These are phyloP conservation scores for Aphelidium insulamus DNA, from an alignment of 371 early-diverging fungal species.

Conservation along the genomic window DNA sequence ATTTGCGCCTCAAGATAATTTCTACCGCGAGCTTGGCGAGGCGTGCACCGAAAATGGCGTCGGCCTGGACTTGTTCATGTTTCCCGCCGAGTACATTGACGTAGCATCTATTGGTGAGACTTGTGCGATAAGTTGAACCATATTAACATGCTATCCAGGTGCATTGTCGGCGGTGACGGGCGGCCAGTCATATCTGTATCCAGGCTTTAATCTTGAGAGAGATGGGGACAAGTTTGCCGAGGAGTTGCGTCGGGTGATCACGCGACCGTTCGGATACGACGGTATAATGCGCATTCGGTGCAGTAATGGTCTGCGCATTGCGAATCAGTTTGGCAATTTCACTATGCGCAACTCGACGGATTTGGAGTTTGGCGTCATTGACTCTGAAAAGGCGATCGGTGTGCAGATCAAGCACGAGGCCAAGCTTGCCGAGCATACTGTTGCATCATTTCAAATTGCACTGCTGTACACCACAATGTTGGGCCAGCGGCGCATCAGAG, in stretches of 20 bases:
- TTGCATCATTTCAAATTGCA: slow-evolving; percentile 68
- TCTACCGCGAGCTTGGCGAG: slow-evolving; percentile 57
- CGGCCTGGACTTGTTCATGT: slow-evolving; percentile 64
- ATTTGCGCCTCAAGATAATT: slow-evolving; percentile 59
- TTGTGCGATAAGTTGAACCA: neutral
- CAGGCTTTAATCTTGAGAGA: slow-evolving; percentile 37
- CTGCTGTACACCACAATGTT: slow-evolving; percentile 68
- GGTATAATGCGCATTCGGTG: slow-evolving; percentile 70
- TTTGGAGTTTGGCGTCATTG: slow-evolving; percentile 67
- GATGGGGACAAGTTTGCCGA: slow-evolving; percentile 40
- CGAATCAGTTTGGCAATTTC: slow-evolving; percentile 81
- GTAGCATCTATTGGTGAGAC: slow-evolving; percentile 51
- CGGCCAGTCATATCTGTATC: slow-evolving; percentile 62
- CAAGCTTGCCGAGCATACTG: slow-evolving; percentile 55
- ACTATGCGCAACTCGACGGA: slow-evolving; percentile 76
- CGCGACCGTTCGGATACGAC: slow-evolving; percentile 65
- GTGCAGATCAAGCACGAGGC: slow-evolving; percentile 56
- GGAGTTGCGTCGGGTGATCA: slow-evolving; percentile 40
- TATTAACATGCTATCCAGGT: slow-evolving; percentile 15
- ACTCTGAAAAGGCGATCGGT: slow-evolving; percentile 58
- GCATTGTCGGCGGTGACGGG: slow-evolving; percentile 55
- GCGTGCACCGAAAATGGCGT: slow-evolving; percentile 54
- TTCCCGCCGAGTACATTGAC: slow-evolving; percentile 69
- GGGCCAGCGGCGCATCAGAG: slow-evolving; percentile 77
- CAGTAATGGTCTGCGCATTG: slow-evolving; percentile 62